Conservation (phyloP, 2,329 filamentous ascomycete genomes). For the Colletotrichum coccodes region DNA sequence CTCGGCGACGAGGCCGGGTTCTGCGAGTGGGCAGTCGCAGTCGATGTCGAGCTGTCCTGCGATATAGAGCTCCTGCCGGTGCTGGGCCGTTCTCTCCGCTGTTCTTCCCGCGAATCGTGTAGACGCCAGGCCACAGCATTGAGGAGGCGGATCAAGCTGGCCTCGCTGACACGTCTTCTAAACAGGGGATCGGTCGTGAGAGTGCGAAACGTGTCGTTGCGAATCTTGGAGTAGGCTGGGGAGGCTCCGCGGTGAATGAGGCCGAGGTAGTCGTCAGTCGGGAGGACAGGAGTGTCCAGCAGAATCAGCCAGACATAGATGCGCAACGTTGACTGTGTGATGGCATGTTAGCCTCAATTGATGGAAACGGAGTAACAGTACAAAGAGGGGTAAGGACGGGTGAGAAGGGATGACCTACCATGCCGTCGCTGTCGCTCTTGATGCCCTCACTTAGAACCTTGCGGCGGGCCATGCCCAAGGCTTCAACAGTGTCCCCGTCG, state of each 20-base stretch:
- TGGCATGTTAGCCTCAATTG: not conserved
- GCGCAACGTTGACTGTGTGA: slow-evolving; percentile 80
- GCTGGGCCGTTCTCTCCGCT: slow-evolving; percentile 48
- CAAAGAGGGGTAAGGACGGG: too few relatives aligned
- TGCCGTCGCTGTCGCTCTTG: slow-evolving; percentile 82
- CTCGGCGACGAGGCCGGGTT: slow-evolving; percentile 54
- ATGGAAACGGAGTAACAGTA: not conserved
- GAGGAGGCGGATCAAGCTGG: slow-evolving; percentile 90
- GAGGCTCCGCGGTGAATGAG: slow-evolving; percentile 94
- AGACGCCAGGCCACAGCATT: slow-evolving; percentile 96
- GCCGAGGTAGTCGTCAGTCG: slow-evolving; percentile 87
- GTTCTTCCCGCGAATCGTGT: slow-evolving; percentile 76
- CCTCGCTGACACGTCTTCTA: slow-evolving; percentile 93
- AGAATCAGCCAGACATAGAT: slow-evolving; percentile 98
- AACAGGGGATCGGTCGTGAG: slow-evolving; percentile 97
- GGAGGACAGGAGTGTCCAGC: slow-evolving; percentile 85
- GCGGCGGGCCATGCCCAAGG: slow-evolving; percentile 75
- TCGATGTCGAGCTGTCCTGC: slow-evolving; percentile 38
- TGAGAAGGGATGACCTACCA: slow-evolving; percentile 63
- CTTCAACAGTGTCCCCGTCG: slow-evolving; percentile 71
- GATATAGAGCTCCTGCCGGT: slow-evolving; percentile 48
- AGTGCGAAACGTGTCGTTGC: slow-evolving; percentile 97
- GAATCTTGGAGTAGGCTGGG: slow-evolving; percentile 95
- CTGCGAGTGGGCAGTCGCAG: slow-evolving; percentile 49
- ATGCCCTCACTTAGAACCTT: slow-evolving; percentile 81